Evolutionary conservation across 768 basidiomycete genomes (phyloP).

Genomic region (Ephemerocybe angulata): DNA sequence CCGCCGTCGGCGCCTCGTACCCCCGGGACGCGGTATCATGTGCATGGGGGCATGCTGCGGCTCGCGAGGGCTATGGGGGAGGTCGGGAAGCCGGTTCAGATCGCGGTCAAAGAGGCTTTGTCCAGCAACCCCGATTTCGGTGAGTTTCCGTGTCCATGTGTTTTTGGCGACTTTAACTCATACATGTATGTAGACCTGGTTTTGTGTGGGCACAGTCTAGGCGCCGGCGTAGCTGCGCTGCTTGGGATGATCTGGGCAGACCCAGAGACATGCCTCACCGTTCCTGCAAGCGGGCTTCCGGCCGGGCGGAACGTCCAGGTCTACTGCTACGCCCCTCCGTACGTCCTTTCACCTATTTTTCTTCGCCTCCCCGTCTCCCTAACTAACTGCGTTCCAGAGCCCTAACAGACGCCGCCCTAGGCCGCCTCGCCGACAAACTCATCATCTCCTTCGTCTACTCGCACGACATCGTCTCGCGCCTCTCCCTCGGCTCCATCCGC

Average conservation of each 20-base stretch:
- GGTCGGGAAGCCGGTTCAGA: constrained; percentile 70
- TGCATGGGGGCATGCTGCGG: constrained; percentile 77
- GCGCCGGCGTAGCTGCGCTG: constrained; percentile 75
- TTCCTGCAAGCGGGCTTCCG: constrained; percentile 67
- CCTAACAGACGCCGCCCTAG: constrained; percentile 56
- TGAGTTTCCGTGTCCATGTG: constrained; percentile 30
- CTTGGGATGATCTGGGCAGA: constrained; percentile 86
- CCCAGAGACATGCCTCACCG: constrained; percentile 69
- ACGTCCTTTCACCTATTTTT: constrained; percentile 22
- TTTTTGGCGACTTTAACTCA: background rate
- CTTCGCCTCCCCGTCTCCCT: background rate
- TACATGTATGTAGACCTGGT: constrained; percentile 50
- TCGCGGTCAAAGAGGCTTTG: constrained; percentile 69
- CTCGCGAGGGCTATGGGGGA: constrained; percentile 80
- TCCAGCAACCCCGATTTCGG: constrained; percentile 68
- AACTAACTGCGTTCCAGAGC: constrained; percentile 38
- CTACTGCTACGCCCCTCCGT: constrained; percentile 82
- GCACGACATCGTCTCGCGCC: constrained; percentile 73
- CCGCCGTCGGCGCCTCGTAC: background rate
- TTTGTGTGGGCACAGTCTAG: constrained; percentile 79
- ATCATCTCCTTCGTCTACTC: constrained; percentile 80
- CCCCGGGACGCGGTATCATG: constrained; percentile 43
- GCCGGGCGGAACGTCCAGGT: constrained; percentile 62
- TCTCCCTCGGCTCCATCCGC: constrained; percentile 73
- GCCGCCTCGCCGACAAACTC: constrained; percentile 55